Percentiles rank a stretch among this genome's conserved stretches.
Evolutionary conservation across 2,329 filamentous ascomycete species (phyloP).

Genomic region (Fusarium udum): DNA sequence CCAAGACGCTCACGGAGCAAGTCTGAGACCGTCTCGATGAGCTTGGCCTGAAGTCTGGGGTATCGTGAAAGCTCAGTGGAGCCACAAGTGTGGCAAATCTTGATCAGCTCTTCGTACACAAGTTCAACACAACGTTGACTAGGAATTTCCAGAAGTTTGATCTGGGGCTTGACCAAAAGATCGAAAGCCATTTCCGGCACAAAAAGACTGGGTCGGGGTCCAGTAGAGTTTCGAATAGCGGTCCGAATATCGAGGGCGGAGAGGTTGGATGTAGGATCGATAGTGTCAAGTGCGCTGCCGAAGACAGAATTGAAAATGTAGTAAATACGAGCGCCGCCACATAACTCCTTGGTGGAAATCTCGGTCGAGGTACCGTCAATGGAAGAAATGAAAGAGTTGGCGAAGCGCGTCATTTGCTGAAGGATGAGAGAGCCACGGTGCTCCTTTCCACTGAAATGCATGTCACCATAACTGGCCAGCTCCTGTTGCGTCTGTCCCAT

Average conservation of each 20-base stretch:
- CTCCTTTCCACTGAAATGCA: constrained; percentile 96
- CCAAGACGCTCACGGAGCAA: constrained; percentile 91
- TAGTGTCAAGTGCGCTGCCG: constrained; percentile 93
- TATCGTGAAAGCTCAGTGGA: constrained; percentile 93
- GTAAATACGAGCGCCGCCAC: constrained; percentile 93
- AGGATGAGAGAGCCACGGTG: constrained; percentile 94
- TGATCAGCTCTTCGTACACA: constrained; percentile 98
- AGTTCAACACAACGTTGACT: constrained; percentile 97
- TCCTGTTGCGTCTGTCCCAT: constrained; percentile 99
- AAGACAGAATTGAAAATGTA: constrained; percentile 99
- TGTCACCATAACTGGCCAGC: constrained; percentile 95
- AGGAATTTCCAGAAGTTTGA: constrained; percentile 93
- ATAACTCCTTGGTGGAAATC: constrained; percentile 98
- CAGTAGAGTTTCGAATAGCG: constrained; percentile 97
- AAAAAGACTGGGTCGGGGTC: constrained; percentile 92
- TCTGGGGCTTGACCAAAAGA: constrained; percentile 96
- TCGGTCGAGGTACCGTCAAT: constrained; percentile 99
- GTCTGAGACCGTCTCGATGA: constrained; percentile 98
- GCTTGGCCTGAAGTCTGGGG: constrained; percentile 91
- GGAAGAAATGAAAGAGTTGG: constrained; percentile 96
- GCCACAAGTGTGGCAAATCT: constrained; percentile 98
- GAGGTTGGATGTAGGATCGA: constrained; percentile 95
- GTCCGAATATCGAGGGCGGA: constrained; percentile 95
- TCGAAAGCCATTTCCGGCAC: constrained; percentile 98
- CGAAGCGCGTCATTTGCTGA: constrained; percentile 98